phyloP scores from a whole-genome alignment of 2,329 filamentous ascomycete species.

The Colletotrichum phormii region DNA sequence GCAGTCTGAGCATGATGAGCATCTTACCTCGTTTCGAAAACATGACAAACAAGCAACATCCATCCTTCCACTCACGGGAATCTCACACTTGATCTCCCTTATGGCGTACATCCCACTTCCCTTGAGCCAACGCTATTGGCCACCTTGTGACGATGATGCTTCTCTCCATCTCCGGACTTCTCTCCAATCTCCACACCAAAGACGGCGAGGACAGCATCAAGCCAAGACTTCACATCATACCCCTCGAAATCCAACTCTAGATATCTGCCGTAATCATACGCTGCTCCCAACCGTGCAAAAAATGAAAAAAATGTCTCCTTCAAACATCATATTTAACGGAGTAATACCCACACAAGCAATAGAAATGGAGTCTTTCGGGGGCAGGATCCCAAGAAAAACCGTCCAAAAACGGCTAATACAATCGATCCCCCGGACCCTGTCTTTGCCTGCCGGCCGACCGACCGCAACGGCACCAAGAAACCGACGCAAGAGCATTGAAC shows the following conservation, averaged over 20 bases:
- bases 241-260: neutral
- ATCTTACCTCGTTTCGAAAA: neutral
- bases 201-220: too few relatives aligned
- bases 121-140: neutral
- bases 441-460: neutral
- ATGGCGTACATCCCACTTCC: neutral
- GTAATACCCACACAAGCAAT: neutral
- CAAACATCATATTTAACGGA: neutral
- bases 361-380: too few relatives aligned
- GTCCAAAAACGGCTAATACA: slow-evolving; percentile 1
- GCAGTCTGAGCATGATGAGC: neutral
- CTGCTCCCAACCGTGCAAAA: neutral
- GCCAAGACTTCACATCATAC: neutral
- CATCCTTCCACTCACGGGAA: neutral
- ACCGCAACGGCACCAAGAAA: neutral
- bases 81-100: neutral
- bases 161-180: neutral
- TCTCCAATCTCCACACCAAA: too few relatives aligned
- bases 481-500: neutral
- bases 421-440: slow-evolving; percentile 7
- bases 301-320: neutral
- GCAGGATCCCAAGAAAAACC: neutral
- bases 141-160: neutral
- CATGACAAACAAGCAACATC: slow-evolving; percentile 2
- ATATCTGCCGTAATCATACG: neutral